Evolutionary conservation across 805 yeast species (phyloP), one percentile per base, ranked within the genome.

Genomic region (Starmerella powellii): DNA sequence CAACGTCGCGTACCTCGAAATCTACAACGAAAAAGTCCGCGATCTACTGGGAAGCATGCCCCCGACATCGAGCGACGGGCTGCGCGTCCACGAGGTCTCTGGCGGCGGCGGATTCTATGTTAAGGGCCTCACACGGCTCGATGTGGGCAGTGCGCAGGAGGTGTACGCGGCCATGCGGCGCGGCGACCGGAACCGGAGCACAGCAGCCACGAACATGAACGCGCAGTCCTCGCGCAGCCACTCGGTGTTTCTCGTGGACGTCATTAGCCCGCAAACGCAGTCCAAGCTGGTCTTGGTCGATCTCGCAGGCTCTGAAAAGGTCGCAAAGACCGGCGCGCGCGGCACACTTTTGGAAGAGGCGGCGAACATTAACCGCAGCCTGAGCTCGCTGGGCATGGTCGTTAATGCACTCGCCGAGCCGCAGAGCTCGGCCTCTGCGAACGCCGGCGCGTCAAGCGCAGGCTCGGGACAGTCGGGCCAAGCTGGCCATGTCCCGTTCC

Each of bases 261-360:
- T 86, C 6, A 65, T 71, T n/a, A 88, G 54, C 68, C 72, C 51
- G 47, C 66, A 16, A 61, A 79, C 74, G 56, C 65, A 69, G 30
- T 78, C 86, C 4, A 75, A 73, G 45, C 65, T 85, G 46, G 80
- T 77, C 52, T 60, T 85, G 29, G 88, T 84, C 11, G 95, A 85
- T 61, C 66, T 85, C 49, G 94, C 94, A 0, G 94, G 95, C 5
- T 78, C 88, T 18, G 95, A 87, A 59, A 81, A 77, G 57, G 74
- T 78, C 30, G 75, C 76, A 44, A 79, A 76, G 49, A 75, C 91
- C 0, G 88, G 91, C 2, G 88, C 87, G 1, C 60, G 73, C 0
- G 91, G 91, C 1, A 75, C 74, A 51, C 69, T 78, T 1, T 63
- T 81, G 6, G 87, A 84, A 56, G 95, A 86, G 53, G 85, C 94